These are phyloP conservation scores for Rosa rugosa DNA, from an alignment of 306 rosid species.

Conservation along the genomic window DNA sequence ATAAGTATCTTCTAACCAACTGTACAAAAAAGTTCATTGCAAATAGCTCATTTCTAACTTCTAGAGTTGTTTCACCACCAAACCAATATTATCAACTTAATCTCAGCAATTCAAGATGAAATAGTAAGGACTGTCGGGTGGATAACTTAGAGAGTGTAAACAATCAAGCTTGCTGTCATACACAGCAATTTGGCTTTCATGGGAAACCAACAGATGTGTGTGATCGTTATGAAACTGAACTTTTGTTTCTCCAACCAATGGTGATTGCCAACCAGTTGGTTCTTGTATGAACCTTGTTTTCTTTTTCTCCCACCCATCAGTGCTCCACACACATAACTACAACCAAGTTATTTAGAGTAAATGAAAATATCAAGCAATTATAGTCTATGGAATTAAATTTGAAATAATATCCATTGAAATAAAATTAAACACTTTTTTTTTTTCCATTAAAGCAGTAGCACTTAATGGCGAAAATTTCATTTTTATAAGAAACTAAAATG, in stretches of 20 bases:
- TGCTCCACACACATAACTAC: slow-evolving; percentile 46
- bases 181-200: slow-evolving; percentile 44
- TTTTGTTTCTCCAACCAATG: slow-evolving; percentile 43
- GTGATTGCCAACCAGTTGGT: slow-evolving; percentile 42
- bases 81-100: not conserved
- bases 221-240: slow-evolving; percentile 51
- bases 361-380: not conserved
- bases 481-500: not conserved
- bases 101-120: not conserved
- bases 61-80: not conserved
- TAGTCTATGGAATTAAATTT: not conserved
- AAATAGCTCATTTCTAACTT: not conserved
- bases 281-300: slow-evolving; percentile 43
- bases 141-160: slow-evolving; percentile 35
- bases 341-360: slow-evolving; percentile 9
- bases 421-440: not conserved
- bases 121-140: not conserved
- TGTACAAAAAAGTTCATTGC: not conserved
- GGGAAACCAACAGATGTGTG: slow-evolving; percentile 39
- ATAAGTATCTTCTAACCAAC: not conserved
- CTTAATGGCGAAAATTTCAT: not conserved
- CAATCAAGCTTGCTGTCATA: slow-evolving; percentile 47
- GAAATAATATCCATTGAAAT: not conserved
- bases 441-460: not conserved
- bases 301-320: slow-evolving; percentile 51